Base-by-base conservation (phyloP, 768 basidiomycete species). In the Lentinula edodes region DNA sequence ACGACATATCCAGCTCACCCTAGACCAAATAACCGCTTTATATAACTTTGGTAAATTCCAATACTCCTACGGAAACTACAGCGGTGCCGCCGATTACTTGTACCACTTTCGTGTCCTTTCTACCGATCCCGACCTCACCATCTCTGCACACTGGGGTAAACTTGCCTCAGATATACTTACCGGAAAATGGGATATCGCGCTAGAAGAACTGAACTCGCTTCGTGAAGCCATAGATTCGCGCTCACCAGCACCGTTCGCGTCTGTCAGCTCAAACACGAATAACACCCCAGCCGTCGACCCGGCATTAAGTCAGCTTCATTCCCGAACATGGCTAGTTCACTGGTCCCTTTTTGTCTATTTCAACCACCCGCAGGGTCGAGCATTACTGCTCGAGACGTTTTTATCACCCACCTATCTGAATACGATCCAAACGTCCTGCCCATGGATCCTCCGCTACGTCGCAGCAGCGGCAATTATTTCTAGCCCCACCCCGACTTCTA, bases 21-120 rank as follows among this genome's bases (percentile, higher is more conserved):
- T 95, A 62, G 95, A 96, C 62, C 93, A 97, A 85, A 97, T 98
- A 71, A 91, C 88, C 46, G 91, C 92, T 0, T 80, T 99, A 8
- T 98, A 99, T 80, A 93, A 95, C 77, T 98, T 96, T 76, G 97
- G 97, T 58, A 91, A 98, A 71, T 98, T 95, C 79, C 95, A 97
- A 77, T 99, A 93, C 76, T 92, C 96, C n/a, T 93, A 93, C 73
- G 97, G 97, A 48, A 93, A 94, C 74, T 99, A 99, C 80, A 89
- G 88, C 68, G 92, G 92, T 53, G 95, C 97, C 15, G 95, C 95
- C 52, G 94, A 98, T 75, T 98, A 97, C 77, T 82, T 99, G 60
- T 98, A 98, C 80, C 96, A 98, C 72, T 99, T 98, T 83, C 93
- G 95, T 60, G 90, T 98, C 23, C 88, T 99, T 63, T 96, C 95